Evolutionary conservation across 495 filamentous ascomycete genomes (phyloP), one percentile per base, ranked within the genome.

Genomic region (Thermothielavioides terrestris): DNA sequence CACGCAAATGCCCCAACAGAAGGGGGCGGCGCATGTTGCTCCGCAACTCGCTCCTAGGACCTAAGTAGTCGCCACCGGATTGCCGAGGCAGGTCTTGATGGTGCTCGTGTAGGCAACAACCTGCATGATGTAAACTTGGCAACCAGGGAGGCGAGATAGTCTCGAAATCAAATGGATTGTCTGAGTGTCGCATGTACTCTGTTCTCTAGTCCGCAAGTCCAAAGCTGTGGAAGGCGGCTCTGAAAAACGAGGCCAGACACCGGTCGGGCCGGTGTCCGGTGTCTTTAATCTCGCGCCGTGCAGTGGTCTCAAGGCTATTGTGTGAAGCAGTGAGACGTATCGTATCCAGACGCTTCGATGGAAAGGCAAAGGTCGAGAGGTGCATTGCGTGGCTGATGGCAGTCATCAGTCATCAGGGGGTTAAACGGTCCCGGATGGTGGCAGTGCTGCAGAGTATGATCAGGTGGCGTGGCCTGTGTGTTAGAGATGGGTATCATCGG

Each of bases 101-200:
- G n/a, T n/a, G n/a, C n/a, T n/a, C n/a, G n/a, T n/a, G n/a, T n/a
- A n/a, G n/a, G n/a, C n/a, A n/a, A n/a, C n/a, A n/a, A 43, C 26
- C 30, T 49, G 31, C 27, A 46, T 58, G 44, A 50, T 43, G 39
- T 57, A 51, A 48, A 52, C 50, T 26, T 22, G 42, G 27, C 23
- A 42, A 26, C 4, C 21, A 31, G 39, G 42, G 44, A 34, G 21
- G 35, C 40, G 18, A 17, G 10, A 34, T 12, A 9, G 31, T 6
- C n/a, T 14, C 10, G n/a, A 40, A 40, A 28, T 15, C n/a, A 42
- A 47, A 21, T 36, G 20, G n/a, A n/a, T n/a, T n/a, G n/a, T n/a
- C n/a, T n/a, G n/a, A n/a, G n/a, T n/a, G n/a, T n/a, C n/a, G 63
- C 45, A 73, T 76, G 69, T 76, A 68, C 71, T 75, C 70, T 67